Evolutionary conservation across 2,329 filamentous ascomycete genomes (phyloP), one percentile per base, ranked within the genome.

Genomic region (Phialophora verrucosa): DNA sequence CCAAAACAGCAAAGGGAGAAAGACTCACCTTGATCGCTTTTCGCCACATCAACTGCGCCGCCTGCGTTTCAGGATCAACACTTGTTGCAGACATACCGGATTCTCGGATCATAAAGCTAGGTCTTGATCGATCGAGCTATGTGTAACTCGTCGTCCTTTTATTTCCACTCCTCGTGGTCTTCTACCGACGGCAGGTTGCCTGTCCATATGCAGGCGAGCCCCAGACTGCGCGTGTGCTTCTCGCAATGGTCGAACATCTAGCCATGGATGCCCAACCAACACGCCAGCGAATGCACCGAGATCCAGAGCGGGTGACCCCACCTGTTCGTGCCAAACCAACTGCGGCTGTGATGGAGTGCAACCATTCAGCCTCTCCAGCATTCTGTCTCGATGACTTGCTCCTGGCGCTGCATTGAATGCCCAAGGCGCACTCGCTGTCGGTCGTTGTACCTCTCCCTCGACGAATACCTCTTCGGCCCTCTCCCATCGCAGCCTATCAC

Each of bases 191-290:
- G 20, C 44, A 47, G 44, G 31, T 47, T 47, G 44, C 44, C 44
- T 47, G 14, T 47, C 44, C 3, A 10, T 23, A 47, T 47, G 44
- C 44, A 32, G 42, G 14, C 12, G 42, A 20, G 42, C 8, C 12
- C 12, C 42, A n/a, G 20, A 47, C 14, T 47, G 44, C 44, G 44
- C 44, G 44, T 47, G 44, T 23, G 17, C 44, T 47, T 47, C 44
- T 47, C 44, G 20, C 44, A 47, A 47, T 47, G 44, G 44, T 47
- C 44, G 10, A 47, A 47, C 44, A 47, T 47, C 44, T 4, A 23
- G 44, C 44, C 44, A 47, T 47, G 44, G 44, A 47, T 47, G 44
- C 44, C 44, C 44, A 47, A 47, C 44, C 44, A 47, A 10, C 44
- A n/a, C 44, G 44, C 44, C 44, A 47, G n/a, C 44, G 44, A 47